Percentiles rank a stretch among this genome's conserved stretches.
These are phyloP conservation scores for Castanospermum australe DNA, from an alignment of 306 rosid species.

Conservation along the genomic window DNA sequence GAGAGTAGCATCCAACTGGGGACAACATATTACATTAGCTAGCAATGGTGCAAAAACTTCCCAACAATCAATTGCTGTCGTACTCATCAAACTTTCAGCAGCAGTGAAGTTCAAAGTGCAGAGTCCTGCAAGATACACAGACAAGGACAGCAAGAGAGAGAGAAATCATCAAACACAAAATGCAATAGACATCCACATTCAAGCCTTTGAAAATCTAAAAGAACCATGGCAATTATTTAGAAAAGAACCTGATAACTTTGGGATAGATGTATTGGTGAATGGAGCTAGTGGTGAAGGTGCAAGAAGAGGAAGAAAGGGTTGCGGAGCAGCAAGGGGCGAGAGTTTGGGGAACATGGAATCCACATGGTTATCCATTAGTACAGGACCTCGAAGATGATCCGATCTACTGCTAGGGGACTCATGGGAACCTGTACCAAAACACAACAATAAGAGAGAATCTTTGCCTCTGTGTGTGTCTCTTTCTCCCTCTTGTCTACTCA, in stretches of 20 bases:
- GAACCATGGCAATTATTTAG: neutral
- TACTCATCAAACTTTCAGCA: slow-evolving; percentile 70
- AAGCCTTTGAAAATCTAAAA: slow-evolving; percentile 12
- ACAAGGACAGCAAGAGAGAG: neutral
- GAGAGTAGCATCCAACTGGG: slow-evolving; percentile 93
- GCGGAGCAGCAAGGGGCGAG: slow-evolving; percentile 71
- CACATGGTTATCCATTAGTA: slow-evolving; percentile 32
- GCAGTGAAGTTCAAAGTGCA: slow-evolving; percentile 78
- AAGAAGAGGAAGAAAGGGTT: slow-evolving; percentile 86
- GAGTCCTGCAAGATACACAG: slow-evolving; percentile 52
- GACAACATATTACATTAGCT: slow-evolving; percentile 96
- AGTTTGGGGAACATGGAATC: slow-evolving; percentile 56
- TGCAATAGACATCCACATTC: neutral
- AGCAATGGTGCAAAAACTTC: slow-evolving; percentile 71
- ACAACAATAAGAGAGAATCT: slow-evolving; percentile 13
- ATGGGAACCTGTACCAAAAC: slow-evolving; percentile 51
- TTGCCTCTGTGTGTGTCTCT: neutral
- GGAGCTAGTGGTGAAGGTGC: slow-evolving; percentile 94
- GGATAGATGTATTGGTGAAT: slow-evolving; percentile 69
- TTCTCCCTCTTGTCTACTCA: neutral
- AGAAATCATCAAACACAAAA: slow-evolving; percentile 1
- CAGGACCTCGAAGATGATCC: slow-evolving; percentile 32
- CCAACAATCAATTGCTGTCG: slow-evolving; percentile 88
- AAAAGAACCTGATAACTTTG: slow-evolving; percentile 83
- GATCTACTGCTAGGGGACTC: slow-evolving; percentile 41